These are phyloP conservation scores for Cercospora beticola DNA, from an alignment of 2,329 filamentous ascomycete genomes.

Conservation along the genomic window DNA sequence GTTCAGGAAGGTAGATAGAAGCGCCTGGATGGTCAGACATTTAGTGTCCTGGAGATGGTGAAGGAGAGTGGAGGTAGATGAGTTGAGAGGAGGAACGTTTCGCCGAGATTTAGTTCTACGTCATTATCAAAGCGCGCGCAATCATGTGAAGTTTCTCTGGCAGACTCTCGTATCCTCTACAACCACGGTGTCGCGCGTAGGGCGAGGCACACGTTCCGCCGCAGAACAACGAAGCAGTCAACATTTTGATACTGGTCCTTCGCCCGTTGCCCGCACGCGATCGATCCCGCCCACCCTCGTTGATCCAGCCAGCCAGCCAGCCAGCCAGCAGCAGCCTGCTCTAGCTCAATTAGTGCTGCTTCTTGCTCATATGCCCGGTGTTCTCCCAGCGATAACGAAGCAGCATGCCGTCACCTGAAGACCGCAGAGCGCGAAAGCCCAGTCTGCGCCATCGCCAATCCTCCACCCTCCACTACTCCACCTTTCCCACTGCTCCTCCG, in stretches of 20 bases:
- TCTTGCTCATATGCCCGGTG: constrained; percentile 6
- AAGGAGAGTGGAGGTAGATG: too few species aligned
- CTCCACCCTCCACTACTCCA: constrained; percentile 70
- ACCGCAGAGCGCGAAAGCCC: constrained; percentile 13
- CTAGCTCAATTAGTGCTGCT: constrained; percentile 1
- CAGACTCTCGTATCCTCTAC: neutral
- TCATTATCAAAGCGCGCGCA: neutral
- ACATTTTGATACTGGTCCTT: neutral
- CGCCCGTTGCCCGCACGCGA: neutral
- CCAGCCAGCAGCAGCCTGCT: neutral
- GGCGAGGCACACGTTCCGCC: neutral
- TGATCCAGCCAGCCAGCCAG: neutral
- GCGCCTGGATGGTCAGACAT: too few species aligned
- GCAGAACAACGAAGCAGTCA: neutral
- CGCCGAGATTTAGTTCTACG: neutral
- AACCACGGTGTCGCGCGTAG: neutral
- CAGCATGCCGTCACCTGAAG: constrained; percentile 15
- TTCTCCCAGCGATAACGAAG: constrained; percentile 7
- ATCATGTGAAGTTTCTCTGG: neutral
- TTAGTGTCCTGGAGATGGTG: too few species aligned
- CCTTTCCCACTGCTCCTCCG: constrained; percentile 74
- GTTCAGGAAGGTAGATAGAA: too few species aligned
- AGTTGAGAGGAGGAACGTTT: neutral
- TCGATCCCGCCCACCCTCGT: neutral
- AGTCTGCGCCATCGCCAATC: constrained; percentile 46